Conservation (phyloP, 148 eudicot species). For the Gaultheria prostrata region DNA sequence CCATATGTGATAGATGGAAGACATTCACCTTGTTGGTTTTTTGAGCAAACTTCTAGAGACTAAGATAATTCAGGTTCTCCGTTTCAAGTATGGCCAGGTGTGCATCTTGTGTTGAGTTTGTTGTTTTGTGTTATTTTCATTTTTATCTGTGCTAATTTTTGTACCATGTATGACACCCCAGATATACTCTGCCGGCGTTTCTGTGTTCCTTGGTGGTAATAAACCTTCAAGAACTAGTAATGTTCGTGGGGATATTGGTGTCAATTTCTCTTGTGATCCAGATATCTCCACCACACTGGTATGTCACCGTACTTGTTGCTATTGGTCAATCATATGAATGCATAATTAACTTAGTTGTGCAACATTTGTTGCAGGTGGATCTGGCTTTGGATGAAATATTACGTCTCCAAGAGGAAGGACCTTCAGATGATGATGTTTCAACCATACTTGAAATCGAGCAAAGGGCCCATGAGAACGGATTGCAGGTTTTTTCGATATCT, state of each 20-base stretch:
- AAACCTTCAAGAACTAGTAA: conserved; percentile 82
- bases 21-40: conserved; percentile 72
- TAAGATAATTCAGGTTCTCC: conserved; percentile 82
- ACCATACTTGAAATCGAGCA: conserved; percentile 87
- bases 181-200: conserved; percentile 88
- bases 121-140: conserved; percentile 10
- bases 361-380: conserved; percentile 53
- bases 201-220: conserved; percentile 91
- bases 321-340: neutral
- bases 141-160: conserved; percentile 17
- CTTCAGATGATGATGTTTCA: conserved; percentile 68
- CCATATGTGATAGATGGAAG: conserved; percentile 54
- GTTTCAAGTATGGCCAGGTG: conserved; percentile 92
- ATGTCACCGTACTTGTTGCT: conserved; percentile 15
- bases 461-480: conserved; percentile 88
- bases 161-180: conserved; percentile 28
- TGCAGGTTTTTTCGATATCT: conserved; percentile 46
- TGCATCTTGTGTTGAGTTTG: conserved; percentile 6
- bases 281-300: conserved; percentile 70
- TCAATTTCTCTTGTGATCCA: conserved; percentile 87
- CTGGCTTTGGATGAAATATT: conserved; percentile 73
- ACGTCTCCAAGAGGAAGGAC: conserved; percentile 81
- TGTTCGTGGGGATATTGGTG: conserved; percentile 78
- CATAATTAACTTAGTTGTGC: conserved; percentile 5
- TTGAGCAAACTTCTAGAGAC: conserved; percentile 87